Percentiles rank a stretch among this genome's conserved stretches.
These are phyloP conservation scores for Cardamine resedifolia DNA, from an alignment of 345 rosid species.

Conservation along the genomic window DNA sequence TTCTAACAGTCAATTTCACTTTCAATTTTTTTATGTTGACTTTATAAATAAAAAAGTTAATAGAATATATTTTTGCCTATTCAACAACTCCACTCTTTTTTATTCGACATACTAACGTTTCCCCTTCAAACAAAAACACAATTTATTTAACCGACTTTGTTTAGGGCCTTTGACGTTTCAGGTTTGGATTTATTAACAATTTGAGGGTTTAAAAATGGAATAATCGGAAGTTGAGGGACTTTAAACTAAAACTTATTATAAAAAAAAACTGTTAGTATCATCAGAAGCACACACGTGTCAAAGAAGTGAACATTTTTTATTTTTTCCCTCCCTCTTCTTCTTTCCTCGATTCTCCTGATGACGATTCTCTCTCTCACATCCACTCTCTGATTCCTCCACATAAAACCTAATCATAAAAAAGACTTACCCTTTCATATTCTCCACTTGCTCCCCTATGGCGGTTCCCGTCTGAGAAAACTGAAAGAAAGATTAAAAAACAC, in stretches of 20 bases:
- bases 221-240: background rate
- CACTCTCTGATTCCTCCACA: constrained; percentile 13
- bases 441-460: background rate
- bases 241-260: background rate
- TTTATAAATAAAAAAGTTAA: too few species aligned
- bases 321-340: background rate
- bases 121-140: too few species aligned
- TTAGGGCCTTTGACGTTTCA: too few species aligned
- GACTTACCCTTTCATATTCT: constrained; percentile 9
- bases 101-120: too few species aligned
- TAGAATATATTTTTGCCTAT: too few species aligned
- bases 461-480: background rate
- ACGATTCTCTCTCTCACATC: constrained; percentile 12
- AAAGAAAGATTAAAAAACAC: background rate
- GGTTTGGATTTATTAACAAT: too few species aligned
- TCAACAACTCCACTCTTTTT: too few species aligned
- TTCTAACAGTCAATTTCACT: too few species aligned
- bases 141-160: too few species aligned
- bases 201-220: background rate
- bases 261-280: background rate
- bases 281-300: constrained; percentile 25
- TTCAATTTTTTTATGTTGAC: too few species aligned
- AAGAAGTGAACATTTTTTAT: background rate
- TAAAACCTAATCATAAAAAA: constrained; percentile 18
- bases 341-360: constrained; percentile 29